A percentile compares a stretch with the other conserved stretches of the same genome.
Evolutionary conservation across 805 yeast species (phyloP).

Genomic region (Lachancea mirantina): DNA sequence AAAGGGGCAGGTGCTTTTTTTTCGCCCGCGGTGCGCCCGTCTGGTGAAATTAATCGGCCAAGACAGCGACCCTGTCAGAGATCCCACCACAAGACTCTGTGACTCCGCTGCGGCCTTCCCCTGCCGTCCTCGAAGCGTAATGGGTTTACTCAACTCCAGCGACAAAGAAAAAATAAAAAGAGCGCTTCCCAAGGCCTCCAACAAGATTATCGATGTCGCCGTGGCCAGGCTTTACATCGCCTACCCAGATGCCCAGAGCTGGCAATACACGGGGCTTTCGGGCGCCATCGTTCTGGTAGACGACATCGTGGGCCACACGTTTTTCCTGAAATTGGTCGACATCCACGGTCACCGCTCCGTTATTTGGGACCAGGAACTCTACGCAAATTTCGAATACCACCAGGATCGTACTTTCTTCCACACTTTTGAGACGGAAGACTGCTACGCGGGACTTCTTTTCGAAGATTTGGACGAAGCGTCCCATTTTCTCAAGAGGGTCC

Average conservation of each 20-base stretch:
- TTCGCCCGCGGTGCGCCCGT: no score
- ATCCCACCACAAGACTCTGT: no score
- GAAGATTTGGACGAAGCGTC: slow-evolving; percentile 86
- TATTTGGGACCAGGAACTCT: slow-evolving; percentile 94
- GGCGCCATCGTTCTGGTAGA: slow-evolving; percentile 88
- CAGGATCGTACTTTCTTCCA: slow-evolving; percentile 96
- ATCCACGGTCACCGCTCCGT: slow-evolving; percentile 78
- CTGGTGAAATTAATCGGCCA: no score
- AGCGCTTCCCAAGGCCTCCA: slow-evolving; percentile 79
- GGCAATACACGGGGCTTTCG: slow-evolving; percentile 82
- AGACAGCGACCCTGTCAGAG: no score
- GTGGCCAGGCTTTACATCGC: slow-evolving; percentile 87
- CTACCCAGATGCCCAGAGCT: slow-evolving; percentile 69
- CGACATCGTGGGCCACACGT: slow-evolving; percentile 90
- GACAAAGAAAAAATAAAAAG: slow-evolving; percentile 90
- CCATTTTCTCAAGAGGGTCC: slow-evolving; percentile 73
- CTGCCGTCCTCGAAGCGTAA: no score
- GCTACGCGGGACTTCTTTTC: slow-evolving; percentile 77
- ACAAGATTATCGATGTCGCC: slow-evolving; percentile 83
- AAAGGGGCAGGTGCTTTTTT: no score
- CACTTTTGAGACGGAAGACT: slow-evolving; percentile 87
- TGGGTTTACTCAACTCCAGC: slow-evolving; percentile 39
- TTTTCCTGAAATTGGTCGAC: slow-evolving; percentile 84
- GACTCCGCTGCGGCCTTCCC: no score
- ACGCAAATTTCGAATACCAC: slow-evolving; percentile 77